A percentile compares a stretch with the other conserved stretches of the same genome.
These are phyloP conservation scores for Podaxis sp. DNA, from an alignment of 768 basidiomycete genomes.

Conservation along the genomic window DNA sequence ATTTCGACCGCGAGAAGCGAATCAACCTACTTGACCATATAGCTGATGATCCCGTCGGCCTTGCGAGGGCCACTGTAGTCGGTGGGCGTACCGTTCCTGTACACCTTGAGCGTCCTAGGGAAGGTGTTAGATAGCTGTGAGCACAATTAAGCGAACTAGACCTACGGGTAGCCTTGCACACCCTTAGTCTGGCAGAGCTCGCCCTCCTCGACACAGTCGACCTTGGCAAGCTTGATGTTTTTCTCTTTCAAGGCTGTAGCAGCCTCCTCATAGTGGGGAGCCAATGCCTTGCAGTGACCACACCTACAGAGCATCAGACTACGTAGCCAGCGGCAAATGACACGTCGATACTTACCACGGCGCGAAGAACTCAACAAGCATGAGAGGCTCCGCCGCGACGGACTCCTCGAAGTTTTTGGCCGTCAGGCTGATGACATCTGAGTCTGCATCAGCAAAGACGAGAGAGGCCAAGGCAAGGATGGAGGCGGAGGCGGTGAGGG, in stretches of 20 bases:
- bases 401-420: slow-evolving; percentile 63
- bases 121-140: background rate
- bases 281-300: slow-evolving; percentile 94
- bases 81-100: slow-evolving; percentile 73
- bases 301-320: slow-evolving; percentile 52
- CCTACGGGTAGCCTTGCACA: slow-evolving; percentile 93
- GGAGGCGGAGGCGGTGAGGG: slow-evolving; percentile 51
- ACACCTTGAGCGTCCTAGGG: slow-evolving; percentile 83
- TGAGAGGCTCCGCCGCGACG: slow-evolving; percentile 65
- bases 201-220: slow-evolving; percentile 93
- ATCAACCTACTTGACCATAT: slow-evolving; percentile 86
- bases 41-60: slow-evolving; percentile 93
- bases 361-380: slow-evolving; percentile 95
- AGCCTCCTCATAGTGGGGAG: slow-evolving; percentile 92
- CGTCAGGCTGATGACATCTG: slow-evolving; percentile 83
- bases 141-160: slow-evolving; percentile 11
- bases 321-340: background rate
- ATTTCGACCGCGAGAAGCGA: background rate
- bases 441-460: slow-evolving; percentile 55
- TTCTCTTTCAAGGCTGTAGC: slow-evolving; percentile 91
- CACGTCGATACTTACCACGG: slow-evolving; percentile 54
- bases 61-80: slow-evolving; percentile 91
- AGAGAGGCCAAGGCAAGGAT: slow-evolving; percentile 50
- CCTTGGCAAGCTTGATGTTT: slow-evolving; percentile 89
- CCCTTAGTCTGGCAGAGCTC: slow-evolving; percentile 89